Evolutionary conservation across 140 eudicot species (phyloP).

Genomic region (Anethum foeniculum): DNA sequence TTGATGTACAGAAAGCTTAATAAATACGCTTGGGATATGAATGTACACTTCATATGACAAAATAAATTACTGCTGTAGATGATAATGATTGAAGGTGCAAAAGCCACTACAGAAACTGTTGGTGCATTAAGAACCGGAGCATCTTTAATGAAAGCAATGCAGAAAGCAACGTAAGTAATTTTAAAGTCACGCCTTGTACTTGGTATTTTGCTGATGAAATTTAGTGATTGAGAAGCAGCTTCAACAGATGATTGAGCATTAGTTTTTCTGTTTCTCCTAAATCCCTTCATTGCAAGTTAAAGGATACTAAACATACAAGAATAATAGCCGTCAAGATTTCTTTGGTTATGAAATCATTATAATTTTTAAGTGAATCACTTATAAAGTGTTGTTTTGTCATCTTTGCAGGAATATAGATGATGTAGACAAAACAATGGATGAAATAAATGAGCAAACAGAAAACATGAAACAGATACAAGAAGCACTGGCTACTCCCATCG

Average conservation of each 20-base stretch:
- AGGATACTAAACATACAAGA: neutral
- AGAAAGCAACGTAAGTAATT: conserved; percentile 51
- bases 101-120: conserved; percentile 56
- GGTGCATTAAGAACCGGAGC: conserved; percentile 69
- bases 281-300: neutral
- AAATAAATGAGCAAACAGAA: conserved; percentile 7
- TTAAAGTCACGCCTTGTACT: neutral
- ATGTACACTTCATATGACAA: neutral
- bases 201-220: neutral
- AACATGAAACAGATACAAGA: conserved; percentile 28
- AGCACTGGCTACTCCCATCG: conserved; percentile 27
- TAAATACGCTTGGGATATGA: neutral
- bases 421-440: conserved; percentile 15
- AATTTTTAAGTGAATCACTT: neutral
- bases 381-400: neutral
- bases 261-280: neutral
- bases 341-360: neutral
- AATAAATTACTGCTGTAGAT: conserved; percentile 24
- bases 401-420: conserved; percentile 15
- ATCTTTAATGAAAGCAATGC: conserved; percentile 61
- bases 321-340: neutral
- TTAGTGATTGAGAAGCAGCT: neutral
- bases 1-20: neutral
- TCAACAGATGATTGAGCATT: neutral
- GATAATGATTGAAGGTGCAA: conserved; percentile 60